phyloP scores from a whole-genome alignment of 306 rosid species.

The Castanospermum australe region DNA sequence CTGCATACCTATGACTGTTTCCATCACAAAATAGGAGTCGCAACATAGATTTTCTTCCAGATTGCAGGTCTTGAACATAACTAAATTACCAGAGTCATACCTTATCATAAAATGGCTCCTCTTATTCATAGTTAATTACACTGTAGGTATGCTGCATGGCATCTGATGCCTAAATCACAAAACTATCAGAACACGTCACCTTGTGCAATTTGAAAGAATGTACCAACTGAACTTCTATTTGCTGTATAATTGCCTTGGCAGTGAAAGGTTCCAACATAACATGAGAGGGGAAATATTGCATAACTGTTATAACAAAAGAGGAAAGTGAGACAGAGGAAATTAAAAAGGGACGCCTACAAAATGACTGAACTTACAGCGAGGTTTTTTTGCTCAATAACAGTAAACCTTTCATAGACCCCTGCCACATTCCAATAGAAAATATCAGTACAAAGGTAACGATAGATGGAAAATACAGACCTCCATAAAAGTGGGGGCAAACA shows the following conservation, averaged over 20 bases:
- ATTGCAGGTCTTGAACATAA: not conserved
- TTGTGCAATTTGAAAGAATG: not conserved
- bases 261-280: not conserved
- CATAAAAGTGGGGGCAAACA: not conserved
- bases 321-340: not conserved
- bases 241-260: not conserved
- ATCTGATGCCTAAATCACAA: constrained; percentile 3
- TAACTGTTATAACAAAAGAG: too few species aligned
- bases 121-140: not conserved
- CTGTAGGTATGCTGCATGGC: not conserved
- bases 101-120: not conserved
- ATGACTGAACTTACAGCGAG: constrained; percentile 20
- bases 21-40: not conserved
- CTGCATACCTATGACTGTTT: not conserved
- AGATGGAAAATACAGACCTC: not conserved
- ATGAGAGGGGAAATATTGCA: not conserved
- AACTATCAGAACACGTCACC: not conserved
- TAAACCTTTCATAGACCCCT: constrained; percentile 42
- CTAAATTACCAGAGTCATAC: not conserved
- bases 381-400: not conserved
- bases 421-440: constrained; percentile 20
- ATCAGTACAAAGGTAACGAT: not conserved
- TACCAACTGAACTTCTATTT: not conserved
- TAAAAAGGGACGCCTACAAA: not conserved
- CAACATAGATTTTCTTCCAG: not conserved